Evolutionary conservation across 1,284 basidiomycete species (phyloP).

Genomic region (Moesziomyces aphidis): DNA sequence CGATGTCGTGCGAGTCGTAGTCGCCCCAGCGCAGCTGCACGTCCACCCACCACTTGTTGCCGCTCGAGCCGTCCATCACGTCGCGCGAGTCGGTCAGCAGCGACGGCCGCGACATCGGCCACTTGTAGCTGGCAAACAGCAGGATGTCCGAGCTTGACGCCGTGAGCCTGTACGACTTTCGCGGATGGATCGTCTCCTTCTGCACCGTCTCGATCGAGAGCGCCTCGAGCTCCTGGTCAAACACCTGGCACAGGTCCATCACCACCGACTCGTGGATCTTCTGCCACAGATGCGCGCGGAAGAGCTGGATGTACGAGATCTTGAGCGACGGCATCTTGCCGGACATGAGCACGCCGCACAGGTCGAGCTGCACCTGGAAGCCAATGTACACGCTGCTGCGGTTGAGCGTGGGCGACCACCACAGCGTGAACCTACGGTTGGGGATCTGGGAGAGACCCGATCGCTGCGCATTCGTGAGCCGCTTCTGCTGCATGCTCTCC

Average conservation of each 20-base stretch:
- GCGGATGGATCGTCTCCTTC: slow-evolving; percentile 97
- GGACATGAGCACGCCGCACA: slow-evolving; percentile 88
- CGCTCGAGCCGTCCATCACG: slow-evolving; percentile 94
- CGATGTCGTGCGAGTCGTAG: slow-evolving; percentile 86
- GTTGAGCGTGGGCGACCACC: slow-evolving; percentile 98
- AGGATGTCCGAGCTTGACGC: slow-evolving; percentile 92
- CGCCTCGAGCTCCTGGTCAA: slow-evolving; percentile 98
- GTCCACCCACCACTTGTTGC: slow-evolving; percentile 99
- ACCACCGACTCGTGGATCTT: slow-evolving; percentile 80
- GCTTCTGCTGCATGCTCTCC: slow-evolving; percentile 86
- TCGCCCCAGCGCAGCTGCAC: slow-evolving; percentile 98
- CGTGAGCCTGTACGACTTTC: slow-evolving; percentile 99
- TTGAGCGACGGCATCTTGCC: slow-evolving; percentile 91
- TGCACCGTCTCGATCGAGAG: slow-evolving; percentile 99
- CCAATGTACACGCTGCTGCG: slow-evolving; percentile 99
- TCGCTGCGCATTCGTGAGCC: slow-evolving; percentile 89
- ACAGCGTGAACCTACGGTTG: slow-evolving; percentile 99
- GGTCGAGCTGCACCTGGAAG: slow-evolving; percentile 98
- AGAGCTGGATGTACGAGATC: slow-evolving; percentile 93
- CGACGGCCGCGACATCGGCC: slow-evolving; percentile 97
- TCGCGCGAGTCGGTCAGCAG: slow-evolving; percentile 96
- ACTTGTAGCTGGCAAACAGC: slow-evolving; percentile 88
- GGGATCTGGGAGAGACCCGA: slow-evolving; percentile 98
- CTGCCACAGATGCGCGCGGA: slow-evolving; percentile 99
- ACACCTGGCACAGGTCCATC: slow-evolving; percentile 95